Percentiles rank a stretch among this genome's conserved stretches.
phyloP scores from a whole-genome alignment of 768 basidiomycete genomes.

The Termitomyces sp. region DNA sequence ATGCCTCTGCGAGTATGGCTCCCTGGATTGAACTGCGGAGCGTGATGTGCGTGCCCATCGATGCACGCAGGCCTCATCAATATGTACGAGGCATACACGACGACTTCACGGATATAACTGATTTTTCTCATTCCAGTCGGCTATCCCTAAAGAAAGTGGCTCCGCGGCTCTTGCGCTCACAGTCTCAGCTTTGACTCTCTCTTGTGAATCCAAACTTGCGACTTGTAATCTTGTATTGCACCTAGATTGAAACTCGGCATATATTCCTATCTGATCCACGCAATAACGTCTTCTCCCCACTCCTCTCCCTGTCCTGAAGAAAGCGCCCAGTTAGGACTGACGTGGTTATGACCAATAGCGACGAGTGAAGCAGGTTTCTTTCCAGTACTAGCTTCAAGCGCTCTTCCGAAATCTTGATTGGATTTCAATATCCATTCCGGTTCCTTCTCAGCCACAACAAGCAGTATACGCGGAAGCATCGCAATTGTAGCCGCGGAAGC shows the following conservation, averaged over 20 bases:
- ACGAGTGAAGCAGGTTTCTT: constrained; percentile 28
- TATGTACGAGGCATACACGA: background rate
- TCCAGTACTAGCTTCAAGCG: constrained; percentile 26
- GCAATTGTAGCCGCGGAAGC: constrained; percentile 28
- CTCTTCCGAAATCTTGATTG: constrained; percentile 30
- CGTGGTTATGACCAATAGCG: constrained; percentile 54
- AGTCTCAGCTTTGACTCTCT: background rate
- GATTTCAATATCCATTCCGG: constrained; percentile 36
- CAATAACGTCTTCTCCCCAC: constrained; percentile 48
- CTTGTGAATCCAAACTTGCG: background rate
- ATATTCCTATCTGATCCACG: constrained; percentile 24
- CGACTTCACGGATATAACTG: background rate
- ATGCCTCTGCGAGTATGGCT: background rate
- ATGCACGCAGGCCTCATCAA: background rate
- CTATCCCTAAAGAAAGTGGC: background rate
- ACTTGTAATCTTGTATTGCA: background rate
- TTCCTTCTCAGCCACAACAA: constrained; percentile 50
- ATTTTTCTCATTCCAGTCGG: background rate
- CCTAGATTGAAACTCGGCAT: background rate
- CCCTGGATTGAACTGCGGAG: background rate
- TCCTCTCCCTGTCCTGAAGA: constrained; percentile 53
- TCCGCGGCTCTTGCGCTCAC: background rate
- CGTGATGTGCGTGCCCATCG: background rate
- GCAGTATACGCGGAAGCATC: constrained; percentile 38
- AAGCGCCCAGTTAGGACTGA: constrained; percentile 47